Percentiles rank a stretch among this genome's conserved stretches.
phyloP scores from a whole-genome alignment of 306 rosid species.

The Cyclanthera cordifolia region DNA sequence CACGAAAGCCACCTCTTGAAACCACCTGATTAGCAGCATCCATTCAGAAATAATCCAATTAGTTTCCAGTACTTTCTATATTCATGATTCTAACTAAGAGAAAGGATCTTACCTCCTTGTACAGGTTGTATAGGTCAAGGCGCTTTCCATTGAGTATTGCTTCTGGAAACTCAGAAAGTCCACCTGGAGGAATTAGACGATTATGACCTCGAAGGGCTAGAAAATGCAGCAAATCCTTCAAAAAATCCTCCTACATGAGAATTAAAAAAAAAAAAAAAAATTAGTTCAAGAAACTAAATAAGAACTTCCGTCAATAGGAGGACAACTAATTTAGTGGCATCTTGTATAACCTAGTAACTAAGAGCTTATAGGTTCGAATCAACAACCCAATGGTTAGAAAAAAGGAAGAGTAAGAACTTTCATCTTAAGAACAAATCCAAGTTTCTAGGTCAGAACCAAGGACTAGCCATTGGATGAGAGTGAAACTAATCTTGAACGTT shows the following conservation, averaged over 20 bases:
- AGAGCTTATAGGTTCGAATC: too few species aligned
- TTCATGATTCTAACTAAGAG: not conserved
- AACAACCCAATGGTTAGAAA: too few species aligned
- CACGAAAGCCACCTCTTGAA: conserved; percentile 96
- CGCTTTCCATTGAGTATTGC: conserved; percentile 98
- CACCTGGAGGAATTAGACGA: conserved; percentile 88
- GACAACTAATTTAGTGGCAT: too few species aligned
- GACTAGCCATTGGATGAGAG: not conserved
- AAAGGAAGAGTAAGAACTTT: too few species aligned
- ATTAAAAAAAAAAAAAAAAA: not conserved
- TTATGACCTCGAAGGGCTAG: conserved; percentile 75
- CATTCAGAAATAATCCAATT: not conserved
- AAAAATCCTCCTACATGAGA: conserved; percentile 68
- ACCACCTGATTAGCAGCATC: conserved; percentile 51
- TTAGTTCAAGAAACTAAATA: not conserved
- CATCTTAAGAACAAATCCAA: not conserved
- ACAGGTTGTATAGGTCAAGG: conserved; percentile 90
- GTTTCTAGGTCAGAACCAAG: not conserved
- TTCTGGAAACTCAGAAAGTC: conserved; percentile 83
- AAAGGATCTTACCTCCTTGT: conserved; percentile 61
- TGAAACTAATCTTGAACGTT: not conserved
- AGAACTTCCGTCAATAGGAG: too few species aligned
- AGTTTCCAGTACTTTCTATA: not conserved
- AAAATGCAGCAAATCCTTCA: conserved; percentile 94
- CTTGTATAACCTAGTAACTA: too few species aligned